phyloP scores from a whole-genome alignment of 2,329 filamentous ascomycete species.

The Hypoxylon sp. region DNA sequence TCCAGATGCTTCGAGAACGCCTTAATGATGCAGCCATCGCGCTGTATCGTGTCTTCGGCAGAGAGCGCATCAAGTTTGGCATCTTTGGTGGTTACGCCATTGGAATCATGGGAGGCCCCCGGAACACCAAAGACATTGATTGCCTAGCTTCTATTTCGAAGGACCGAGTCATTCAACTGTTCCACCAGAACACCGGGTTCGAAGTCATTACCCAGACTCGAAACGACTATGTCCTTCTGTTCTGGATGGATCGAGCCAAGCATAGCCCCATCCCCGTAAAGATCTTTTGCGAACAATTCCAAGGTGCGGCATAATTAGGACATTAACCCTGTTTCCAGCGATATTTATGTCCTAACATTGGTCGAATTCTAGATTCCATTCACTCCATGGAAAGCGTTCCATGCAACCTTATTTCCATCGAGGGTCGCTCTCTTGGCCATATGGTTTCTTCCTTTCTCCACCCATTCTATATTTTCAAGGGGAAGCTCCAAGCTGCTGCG shows the following conservation, averaged over 20 bases:
- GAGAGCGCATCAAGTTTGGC: slow-evolving; percentile 11
- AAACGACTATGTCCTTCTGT: slow-evolving; percentile 22
- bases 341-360: not conserved
- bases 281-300: slow-evolving; percentile 20
- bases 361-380: not conserved
- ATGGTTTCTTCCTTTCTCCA: slow-evolving; percentile 15
- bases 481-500: slow-evolving; percentile 20
- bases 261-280: slow-evolving; percentile 10
- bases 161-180: slow-evolving; percentile 3
- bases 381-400: not conserved
- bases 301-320: slow-evolving; percentile 1
- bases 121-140: slow-evolving; percentile 27
- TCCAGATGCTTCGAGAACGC: slow-evolving; percentile 12
- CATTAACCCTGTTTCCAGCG: no score
- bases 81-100: slow-evolving; percentile 32
- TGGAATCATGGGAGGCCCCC: slow-evolving; percentile 5
- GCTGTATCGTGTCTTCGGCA: slow-evolving; percentile 18
- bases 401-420: not conserved
- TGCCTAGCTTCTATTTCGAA: slow-evolving; percentile 13
- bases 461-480: slow-evolving; percentile 27
- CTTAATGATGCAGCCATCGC: slow-evolving; percentile 30
- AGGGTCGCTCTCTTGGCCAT: slow-evolving; percentile 1
- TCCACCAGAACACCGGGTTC: slow-evolving; percentile 22
- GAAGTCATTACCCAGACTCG: not conserved
- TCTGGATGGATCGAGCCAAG: slow-evolving; percentile 6